These are phyloP conservation scores for Penstemon barbatus DNA, from an alignment of 257 asterid species.

Conservation along the genomic window DNA sequence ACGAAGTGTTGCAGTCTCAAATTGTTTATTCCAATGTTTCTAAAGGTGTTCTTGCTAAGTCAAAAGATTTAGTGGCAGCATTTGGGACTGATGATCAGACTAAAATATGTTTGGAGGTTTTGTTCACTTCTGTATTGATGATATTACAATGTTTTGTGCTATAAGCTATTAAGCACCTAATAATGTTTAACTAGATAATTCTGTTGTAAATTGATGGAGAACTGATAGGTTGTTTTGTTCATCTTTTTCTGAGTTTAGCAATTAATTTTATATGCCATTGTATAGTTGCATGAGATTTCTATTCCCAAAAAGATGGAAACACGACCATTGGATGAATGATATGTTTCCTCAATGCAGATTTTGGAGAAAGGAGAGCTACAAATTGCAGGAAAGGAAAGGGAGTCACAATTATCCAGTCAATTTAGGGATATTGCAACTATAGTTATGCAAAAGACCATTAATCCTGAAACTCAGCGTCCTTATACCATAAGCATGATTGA, in stretches of 20 bases:
- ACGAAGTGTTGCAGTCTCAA: slow-evolving; percentile 95
- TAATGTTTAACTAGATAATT: neutral
- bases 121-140: slow-evolving; percentile 2
- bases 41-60: slow-evolving; percentile 83
- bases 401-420: slow-evolving; percentile 82
- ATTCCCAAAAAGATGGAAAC: slow-evolving; percentile 3
- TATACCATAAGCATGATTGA: slow-evolving; percentile 96
- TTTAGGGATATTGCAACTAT: slow-evolving; percentile 93
- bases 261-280: neutral
- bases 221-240: neutral
- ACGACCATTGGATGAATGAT: slow-evolving; percentile 1
- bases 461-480: slow-evolving; percentile 89
- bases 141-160: neutral
- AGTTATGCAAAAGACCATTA: slow-evolving; percentile 89
- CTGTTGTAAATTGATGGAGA: neutral
- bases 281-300: neutral
- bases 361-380: slow-evolving; percentile 97
- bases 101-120: slow-evolving; percentile 81
- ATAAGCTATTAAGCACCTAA: neutral
- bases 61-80: slow-evolving; percentile 74
- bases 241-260: neutral
- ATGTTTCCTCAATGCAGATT: slow-evolving; percentile 51
- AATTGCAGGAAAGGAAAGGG: slow-evolving; percentile 98
- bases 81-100: slow-evolving; percentile 85
- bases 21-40: slow-evolving; percentile 86